Evolutionary conservation across 225 moss, liverwort and hornwort species (phyloP).

Genomic region (Bryum argenteum): DNA sequence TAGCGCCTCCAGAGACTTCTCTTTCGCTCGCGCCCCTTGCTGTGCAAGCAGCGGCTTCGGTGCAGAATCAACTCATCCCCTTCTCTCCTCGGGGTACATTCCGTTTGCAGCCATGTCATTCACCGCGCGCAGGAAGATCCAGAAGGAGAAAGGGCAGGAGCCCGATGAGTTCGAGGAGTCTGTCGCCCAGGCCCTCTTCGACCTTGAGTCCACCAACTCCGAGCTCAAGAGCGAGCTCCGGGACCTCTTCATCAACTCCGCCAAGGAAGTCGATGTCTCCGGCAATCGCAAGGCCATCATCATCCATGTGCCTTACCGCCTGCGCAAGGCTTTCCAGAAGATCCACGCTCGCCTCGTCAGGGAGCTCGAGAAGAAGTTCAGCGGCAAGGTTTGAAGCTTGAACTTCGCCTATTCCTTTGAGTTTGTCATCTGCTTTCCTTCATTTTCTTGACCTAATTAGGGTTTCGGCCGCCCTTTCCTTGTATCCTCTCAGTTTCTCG

Average conservation of each 20-base stretch:
- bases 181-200: slow-evolving; percentile 95
- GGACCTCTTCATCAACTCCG: slow-evolving; percentile 93
- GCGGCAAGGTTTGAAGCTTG: slow-evolving; percentile 70
- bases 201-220: slow-evolving; percentile 91
- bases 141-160: slow-evolving; percentile 99
- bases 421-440: neutral
- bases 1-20: neutral
- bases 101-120: slow-evolving; percentile 55
- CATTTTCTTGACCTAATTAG: slow-evolving; percentile 18
- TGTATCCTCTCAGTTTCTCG: neutral
- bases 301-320: slow-evolving; percentile 90
- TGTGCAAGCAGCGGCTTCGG: slow-evolving; percentile 26
- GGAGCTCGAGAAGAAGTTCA: slow-evolving; percentile 99
- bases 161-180: slow-evolving; percentile 95
- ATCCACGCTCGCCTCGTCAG: slow-evolving; percentile 91
- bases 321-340: slow-evolving; percentile 98
- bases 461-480: slow-evolving; percentile 24
- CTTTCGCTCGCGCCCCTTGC: slow-evolving; percentile 38
- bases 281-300: slow-evolving; percentile 88
- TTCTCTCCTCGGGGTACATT: neutral
- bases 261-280: slow-evolving; percentile 91
- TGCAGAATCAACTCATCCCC: neutral
- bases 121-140: slow-evolving; percentile 95
- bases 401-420: neutral
- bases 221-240: slow-evolving; percentile 94